Evolutionary conservation across 306 rosid species (phyloP).

Genomic region (Prinsepia uniflora): DNA sequence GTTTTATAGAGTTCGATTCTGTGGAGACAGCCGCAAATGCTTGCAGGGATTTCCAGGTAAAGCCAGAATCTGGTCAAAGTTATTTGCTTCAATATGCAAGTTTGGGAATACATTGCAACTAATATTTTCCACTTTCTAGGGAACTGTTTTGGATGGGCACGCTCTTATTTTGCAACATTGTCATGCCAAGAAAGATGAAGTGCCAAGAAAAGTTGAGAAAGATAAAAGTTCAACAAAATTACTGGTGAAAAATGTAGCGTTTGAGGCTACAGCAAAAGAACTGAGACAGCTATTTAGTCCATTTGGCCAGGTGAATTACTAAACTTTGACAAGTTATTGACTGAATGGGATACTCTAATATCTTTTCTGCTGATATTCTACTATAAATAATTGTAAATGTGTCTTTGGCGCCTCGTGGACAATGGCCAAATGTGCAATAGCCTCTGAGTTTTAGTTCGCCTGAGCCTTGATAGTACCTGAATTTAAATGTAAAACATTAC

Average conservation of each 20-base stretch:
- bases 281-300: conserved; percentile 80
- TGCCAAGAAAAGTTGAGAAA: conserved; percentile 44
- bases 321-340: neutral
- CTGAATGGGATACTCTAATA: neutral
- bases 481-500: too few species aligned
- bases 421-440: neutral
- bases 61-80: conserved; percentile 15
- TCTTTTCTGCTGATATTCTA: neutral
- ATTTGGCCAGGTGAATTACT: conserved; percentile 81
- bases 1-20: conserved; percentile 78
- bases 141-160: conserved; percentile 82
- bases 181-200: conserved; percentile 62
- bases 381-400: neutral
- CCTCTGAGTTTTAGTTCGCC: neutral
- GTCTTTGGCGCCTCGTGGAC: neutral
- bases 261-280: conserved; percentile 84
- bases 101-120: conserved; percentile 27
- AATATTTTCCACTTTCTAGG: conserved; percentile 39
- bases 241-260: conserved; percentile 79
- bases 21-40: conserved; percentile 64
- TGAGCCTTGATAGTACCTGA: neutral
- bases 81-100: conserved; percentile 11
- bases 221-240: conserved; percentile 82
- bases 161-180: conserved; percentile 73
- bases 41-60: conserved; percentile 71